Base-by-base conservation (phyloP, 139 green algal genomes). In the Chlorella vulgaris region DNA sequence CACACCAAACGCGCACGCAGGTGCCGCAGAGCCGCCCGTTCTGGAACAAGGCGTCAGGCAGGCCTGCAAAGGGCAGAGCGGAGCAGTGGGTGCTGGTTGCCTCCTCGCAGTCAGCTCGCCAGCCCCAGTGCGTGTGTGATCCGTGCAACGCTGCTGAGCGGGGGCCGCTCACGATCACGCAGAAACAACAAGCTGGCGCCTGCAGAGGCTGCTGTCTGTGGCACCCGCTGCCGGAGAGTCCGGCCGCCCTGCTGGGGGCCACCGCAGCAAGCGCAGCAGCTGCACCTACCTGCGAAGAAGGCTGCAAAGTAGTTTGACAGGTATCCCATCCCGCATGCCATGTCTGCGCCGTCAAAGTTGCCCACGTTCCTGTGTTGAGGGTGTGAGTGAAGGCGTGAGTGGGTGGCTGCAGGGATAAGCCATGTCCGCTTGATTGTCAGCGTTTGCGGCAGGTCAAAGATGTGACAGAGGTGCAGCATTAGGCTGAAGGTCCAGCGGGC, bases 311-410 rank as follows among this genome's bases (percentile, higher is more conserved):
- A 60, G 40, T 84, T n/a, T 22, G 67, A 81, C 7, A 87, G 39
- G 42, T 82, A 87, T 0, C 68, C 78, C 6, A 81, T 84, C 22
- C 77, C 77, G 62, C 83, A 87, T 18, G 42, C 69, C 83, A 87
- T 84, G 21, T 67, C 8, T 15, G 29, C 38, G 4, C 58, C 83
- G 26, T 75, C 83, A 58, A 83, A 66, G 35, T 73, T 78, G 26
- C 77, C 69, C 26, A 87, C 69, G 10, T 35, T 28, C 55, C 77
- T 81, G 78, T 29, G 15, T 15, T 7, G 7, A 58, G n/a, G 29
- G 8, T 36, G 63, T 22, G 24, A 7, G 28, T 8, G 28, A 29
- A 7, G 22, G 24, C 7, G 24, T 35, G 31, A 33, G 60, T 18
- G 60, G n/a, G 60, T 67, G 60, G 47, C 47, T 55, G 47, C 15